A percentile compares a stretch with the other conserved stretches of the same genome.
These are phyloP conservation scores for Fusarium aywerte DNA, from an alignment of 2,329 filamentous ascomycete species.

Conservation along the genomic window DNA sequence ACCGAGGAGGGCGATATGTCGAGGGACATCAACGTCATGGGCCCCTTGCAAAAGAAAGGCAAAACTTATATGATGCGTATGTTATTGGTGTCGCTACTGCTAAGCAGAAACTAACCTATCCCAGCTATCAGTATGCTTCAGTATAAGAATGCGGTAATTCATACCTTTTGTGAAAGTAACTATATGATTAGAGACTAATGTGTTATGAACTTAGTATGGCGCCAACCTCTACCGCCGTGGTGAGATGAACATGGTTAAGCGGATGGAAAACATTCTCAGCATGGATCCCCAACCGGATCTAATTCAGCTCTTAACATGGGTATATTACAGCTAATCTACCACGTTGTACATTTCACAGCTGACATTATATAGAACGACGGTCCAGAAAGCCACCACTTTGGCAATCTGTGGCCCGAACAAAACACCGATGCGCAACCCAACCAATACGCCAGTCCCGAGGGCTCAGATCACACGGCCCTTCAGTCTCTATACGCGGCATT, in stretches of 20 bases:
- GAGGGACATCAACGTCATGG: background rate
- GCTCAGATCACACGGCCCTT: background rate
- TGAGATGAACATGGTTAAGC: background rate
- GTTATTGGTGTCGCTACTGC: background rate
- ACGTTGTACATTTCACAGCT: background rate
- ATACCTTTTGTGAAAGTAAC: no score
- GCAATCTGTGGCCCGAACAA: slow-evolving; percentile 1
- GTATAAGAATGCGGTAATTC: background rate
- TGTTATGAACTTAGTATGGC: no score
- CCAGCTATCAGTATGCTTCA: background rate
- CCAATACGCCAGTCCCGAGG: background rate
- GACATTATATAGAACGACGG: background rate
- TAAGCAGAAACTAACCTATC: background rate
- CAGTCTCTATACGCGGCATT: background rate
- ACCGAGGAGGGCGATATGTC: background rate
- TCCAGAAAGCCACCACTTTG: background rate
- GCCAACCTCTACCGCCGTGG: background rate
- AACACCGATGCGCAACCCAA: slow-evolving; percentile 1
- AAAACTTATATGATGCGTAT: background rate
- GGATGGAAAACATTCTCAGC: background rate
- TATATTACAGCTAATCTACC: background rate
- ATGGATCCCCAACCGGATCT: background rate
- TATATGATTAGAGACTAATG: no score
- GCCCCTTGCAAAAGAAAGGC: background rate
- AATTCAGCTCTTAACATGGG: background rate